Base-by-base conservation (phyloP, 2,329 filamentous ascomycete genomes). In the Penicillium oxalicum region DNA sequence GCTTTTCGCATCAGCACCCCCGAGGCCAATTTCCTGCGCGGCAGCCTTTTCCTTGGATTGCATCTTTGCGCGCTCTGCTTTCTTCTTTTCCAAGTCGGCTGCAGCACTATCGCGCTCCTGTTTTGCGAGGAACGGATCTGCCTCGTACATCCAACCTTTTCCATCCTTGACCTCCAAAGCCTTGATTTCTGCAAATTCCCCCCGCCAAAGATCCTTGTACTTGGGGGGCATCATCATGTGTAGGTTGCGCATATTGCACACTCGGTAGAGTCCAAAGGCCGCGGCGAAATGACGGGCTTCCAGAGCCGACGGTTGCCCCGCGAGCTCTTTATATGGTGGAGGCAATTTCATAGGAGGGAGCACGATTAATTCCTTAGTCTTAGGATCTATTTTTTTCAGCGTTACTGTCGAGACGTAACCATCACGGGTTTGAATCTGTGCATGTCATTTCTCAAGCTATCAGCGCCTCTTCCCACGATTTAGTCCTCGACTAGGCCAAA, bases 231-330 rank as follows among this genome's bases (percentile, higher is more conserved):
- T 77, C 73, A 91, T 91, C 75, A 90, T 94, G 65, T 95, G 89
- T 61, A 96, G 82, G 65, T 97, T 97, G 70, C 91, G 90, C 84
- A 94, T 95, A 64, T 87, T 96, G 69, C 88, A 91, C 3, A 97
- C 87, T 43, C 93, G 81, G 65, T 93, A 97, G 7, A 98, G 77
- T 2, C 85, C 87, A 70, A 94, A 97, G 0, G 91, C 88, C 4
- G 93, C 93, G 7, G 91, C 90, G 57, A 94, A 93, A 73, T 98
- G 91, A 51, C 87, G 84, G 18, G 93, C 91, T 74, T 98, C 93
- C 8, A 97, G 78, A 1, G 90, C 83, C 4, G 87, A 93, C 5
- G 87, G 79, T 64, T 88, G 85, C 45, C 79, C 76, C 25, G 88
- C 86, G 49, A 93, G 75, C 50, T 91, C 81, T 59, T 87, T 87